These are phyloP conservation scores for Pisolithus microcarpus DNA, from an alignment of 768 basidiomycete species.

Conservation along the genomic window DNA sequence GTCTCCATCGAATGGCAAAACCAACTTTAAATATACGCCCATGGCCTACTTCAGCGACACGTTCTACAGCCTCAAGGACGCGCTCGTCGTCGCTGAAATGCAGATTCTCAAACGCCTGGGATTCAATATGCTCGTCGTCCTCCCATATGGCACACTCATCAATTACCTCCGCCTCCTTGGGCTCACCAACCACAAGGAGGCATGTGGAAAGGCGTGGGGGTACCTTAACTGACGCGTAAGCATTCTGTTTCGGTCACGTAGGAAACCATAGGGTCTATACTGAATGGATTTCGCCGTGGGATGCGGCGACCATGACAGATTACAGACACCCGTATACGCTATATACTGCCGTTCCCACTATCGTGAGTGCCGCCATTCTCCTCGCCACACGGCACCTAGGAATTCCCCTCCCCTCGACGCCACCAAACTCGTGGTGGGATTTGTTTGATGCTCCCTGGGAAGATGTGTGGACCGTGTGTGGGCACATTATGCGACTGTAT, in stretches of 20 bases:
- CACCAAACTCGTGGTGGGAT: conserved; percentile 84
- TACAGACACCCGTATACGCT: conserved; percentile 91
- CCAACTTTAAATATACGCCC: conserved; percentile 60
- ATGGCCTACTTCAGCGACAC: conserved; percentile 86
- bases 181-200: conserved; percentile 63
- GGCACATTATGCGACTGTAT: conserved; percentile 80
- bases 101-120: conserved; percentile 93
- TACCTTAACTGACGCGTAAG: conserved; percentile 94
- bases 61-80: conserved; percentile 94
- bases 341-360: conserved; percentile 82
- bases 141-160: conserved; percentile 90
- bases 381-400: conserved; percentile 66
- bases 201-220: conserved; percentile 81
- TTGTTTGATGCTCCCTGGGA: conserved; percentile 90
- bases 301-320: conserved; percentile 35
- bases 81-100: conserved; percentile 92
- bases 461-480: conserved; percentile 80
- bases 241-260: conserved; percentile 10
- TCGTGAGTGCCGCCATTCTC: conserved; percentile 85
- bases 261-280: not conserved
- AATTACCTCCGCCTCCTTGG: conserved; percentile 91
- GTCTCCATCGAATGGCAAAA: conserved; percentile 15
- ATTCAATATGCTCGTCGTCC: conserved; percentile 88
- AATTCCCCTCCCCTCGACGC: conserved; percentile 65
- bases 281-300: not conserved